Base-by-base conservation (phyloP, 2,329 filamentous ascomycete genomes). In the Eutypella sp. region DNA sequence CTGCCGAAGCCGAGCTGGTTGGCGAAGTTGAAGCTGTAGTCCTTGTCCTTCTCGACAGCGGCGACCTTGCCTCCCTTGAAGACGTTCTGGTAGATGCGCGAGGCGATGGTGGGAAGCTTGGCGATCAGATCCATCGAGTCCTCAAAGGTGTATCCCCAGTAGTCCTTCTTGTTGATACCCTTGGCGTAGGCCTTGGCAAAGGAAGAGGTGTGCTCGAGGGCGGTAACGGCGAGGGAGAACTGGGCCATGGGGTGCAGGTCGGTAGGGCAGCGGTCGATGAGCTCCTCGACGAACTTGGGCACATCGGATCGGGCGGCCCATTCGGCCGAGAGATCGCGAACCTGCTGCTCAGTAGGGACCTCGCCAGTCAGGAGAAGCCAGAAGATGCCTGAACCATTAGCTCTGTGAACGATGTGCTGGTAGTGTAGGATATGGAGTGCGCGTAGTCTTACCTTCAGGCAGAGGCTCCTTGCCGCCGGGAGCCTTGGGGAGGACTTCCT, bases 11-110 rank as follows among this genome's bases (percentile, higher is more conserved):
- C 93, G 62, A 99, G 89, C 84, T 96, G 90, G 84, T 97, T 97
- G 74, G 93, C 91, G 70, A 99, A 88, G 87, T 99, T 99, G 88
- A 86, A 99, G 63, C 85, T 82, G 79, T 96, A 99, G 70, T 99
- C 93, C 87, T 97, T 93, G 78, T 97, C 92, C 82, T 96, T 95
- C 81, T 97, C 85, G 70, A 96, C 82, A 46, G 90, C 71, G 50
- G 89, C 88, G 59, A 99, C 92, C 85, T 97, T 97, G 76, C 93
- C 93, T 67, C 95, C 93, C 85, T 97, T 96, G 89, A 95, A 99
- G 71, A 97, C 86, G 73, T 99, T 99, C 79, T 95, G 93, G 85
- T 99, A 99, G 82, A 99, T 99, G 77, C 90, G 89, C 55, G 93
- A 79, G 56, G 93, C 93, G 65, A 99, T 96, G 70, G 89, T 96